phyloP scores from a whole-genome alignment of 176 grass and related monocot genomes.

The Aegilops tauschii region DNA sequence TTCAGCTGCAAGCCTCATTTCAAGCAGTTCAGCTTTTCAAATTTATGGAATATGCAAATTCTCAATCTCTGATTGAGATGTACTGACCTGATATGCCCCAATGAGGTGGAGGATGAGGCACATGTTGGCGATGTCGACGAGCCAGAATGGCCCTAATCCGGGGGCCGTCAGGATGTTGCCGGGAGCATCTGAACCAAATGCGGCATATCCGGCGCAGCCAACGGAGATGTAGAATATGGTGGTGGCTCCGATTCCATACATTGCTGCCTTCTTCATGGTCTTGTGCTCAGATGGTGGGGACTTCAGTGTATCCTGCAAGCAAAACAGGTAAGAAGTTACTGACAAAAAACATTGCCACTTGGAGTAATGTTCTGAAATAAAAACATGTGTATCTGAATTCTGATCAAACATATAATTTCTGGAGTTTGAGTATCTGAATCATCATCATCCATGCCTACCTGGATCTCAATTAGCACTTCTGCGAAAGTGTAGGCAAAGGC shows the following conservation, averaged over 20 bases:
- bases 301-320: constrained; percentile 63
- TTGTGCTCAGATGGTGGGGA: constrained; percentile 65
- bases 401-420: no score
- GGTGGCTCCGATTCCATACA: constrained; percentile 69
- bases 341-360: neutral
- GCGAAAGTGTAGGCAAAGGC: constrained; percentile 94
- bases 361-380: neutral
- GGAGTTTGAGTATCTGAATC: no score
- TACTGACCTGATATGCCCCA: constrained; percentile 75
- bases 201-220: constrained; percentile 68
- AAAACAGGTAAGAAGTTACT: neutral
- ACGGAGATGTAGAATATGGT: constrained; percentile 73
- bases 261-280: constrained; percentile 78
- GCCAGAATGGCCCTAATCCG: constrained; percentile 66
- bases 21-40: neutral
- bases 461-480: constrained; percentile 83
- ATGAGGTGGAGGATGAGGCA: constrained; percentile 72
- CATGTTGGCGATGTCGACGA: constrained; percentile 68
- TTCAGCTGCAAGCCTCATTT: neutral
- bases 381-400: neutral
- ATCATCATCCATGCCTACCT: constrained; percentile 32
- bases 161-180: constrained; percentile 74
- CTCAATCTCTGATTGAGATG: neutral
- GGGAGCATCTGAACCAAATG: constrained; percentile 58
- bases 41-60: neutral